Conservation (phyloP, 164 flowering plant species). For the Aristolochia fimbriata region DNA sequence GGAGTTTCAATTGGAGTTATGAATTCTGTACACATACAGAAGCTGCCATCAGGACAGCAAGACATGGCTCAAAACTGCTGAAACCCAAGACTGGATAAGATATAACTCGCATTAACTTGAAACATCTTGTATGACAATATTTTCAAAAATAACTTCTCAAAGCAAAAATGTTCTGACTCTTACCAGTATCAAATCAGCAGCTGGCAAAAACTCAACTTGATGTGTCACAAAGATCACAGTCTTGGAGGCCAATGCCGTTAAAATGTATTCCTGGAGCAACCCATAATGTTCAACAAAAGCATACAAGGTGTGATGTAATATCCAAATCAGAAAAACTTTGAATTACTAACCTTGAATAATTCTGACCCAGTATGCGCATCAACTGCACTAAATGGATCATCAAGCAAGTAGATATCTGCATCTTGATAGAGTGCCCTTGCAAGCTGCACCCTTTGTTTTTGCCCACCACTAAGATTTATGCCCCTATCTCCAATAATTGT, state of each 20-base stretch:
- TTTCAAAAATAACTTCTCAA: background rate
- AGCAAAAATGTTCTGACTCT: background rate
- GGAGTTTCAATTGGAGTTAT: too few species aligned
- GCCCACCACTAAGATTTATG: constrained; percentile 98
- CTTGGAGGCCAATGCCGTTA: constrained; percentile 73
- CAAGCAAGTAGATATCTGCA: constrained; percentile 93
- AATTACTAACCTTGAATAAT: constrained; percentile 56
- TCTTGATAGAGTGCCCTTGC: constrained; percentile 98
- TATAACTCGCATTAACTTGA: too few species aligned
- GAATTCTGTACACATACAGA: too few species aligned
- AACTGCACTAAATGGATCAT: constrained; percentile 99
- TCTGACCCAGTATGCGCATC: constrained; percentile 98
- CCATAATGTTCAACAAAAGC: constrained; percentile 10
- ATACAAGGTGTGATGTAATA: background rate
- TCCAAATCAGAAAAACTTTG: background rate
- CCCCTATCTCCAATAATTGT: constrained; percentile 98
- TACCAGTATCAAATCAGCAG: constrained; percentile 96
- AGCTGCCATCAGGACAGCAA: too few species aligned
- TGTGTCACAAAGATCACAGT: constrained; percentile 95
- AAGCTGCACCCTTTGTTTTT: constrained; percentile 96
- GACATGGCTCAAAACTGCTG: too few species aligned
- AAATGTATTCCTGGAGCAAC: constrained; percentile 76
- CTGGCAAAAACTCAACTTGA: constrained; percentile 95
- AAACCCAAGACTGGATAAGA: too few species aligned
- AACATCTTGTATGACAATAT: background rate